Percentiles rank a stretch among this genome's conserved stretches.
Conservation (phyloP, 202 grass and related monocot species). For the Panicum virgatum region DNA sequence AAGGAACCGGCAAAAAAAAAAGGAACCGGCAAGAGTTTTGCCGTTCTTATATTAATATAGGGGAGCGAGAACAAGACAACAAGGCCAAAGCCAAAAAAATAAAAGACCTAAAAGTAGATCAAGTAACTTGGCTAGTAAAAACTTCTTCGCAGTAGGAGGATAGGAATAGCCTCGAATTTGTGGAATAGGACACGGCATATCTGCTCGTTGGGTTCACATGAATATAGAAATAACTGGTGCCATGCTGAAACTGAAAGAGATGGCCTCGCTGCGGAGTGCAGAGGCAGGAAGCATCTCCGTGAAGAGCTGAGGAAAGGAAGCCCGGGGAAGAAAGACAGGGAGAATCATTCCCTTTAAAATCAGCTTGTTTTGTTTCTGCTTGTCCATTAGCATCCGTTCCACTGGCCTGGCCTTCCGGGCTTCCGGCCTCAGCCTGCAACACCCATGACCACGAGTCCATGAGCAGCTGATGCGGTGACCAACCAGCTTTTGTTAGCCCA, state of each 20-base stretch:
- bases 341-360: conserved; percentile 15
- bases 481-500: background rate
- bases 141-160: background rate
- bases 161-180: background rate
- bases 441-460: background rate
- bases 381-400: conserved; percentile 8
- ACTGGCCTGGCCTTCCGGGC: too few relatives aligned
- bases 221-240: background rate
- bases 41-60: too few relatives aligned
- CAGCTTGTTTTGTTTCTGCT: conserved; percentile 12
- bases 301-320: background rate
- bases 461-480: background rate
- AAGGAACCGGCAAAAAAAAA: too few relatives aligned
- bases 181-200: conserved; percentile 4
- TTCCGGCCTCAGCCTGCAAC: background rate
- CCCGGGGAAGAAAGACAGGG: background rate
- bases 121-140: background rate
- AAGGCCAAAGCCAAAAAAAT: too few relatives aligned
- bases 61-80: too few relatives aligned
- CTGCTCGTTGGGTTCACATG: background rate
- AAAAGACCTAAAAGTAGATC: background rate
- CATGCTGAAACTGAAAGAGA: background rate
- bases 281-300: conserved; percentile 20
- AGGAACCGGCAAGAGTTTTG: too few relatives aligned
- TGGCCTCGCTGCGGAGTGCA: background rate